These are phyloP conservation scores for Beauveria australis DNA, from an alignment of 2,329 filamentous ascomycete genomes.

Conservation along the genomic window DNA sequence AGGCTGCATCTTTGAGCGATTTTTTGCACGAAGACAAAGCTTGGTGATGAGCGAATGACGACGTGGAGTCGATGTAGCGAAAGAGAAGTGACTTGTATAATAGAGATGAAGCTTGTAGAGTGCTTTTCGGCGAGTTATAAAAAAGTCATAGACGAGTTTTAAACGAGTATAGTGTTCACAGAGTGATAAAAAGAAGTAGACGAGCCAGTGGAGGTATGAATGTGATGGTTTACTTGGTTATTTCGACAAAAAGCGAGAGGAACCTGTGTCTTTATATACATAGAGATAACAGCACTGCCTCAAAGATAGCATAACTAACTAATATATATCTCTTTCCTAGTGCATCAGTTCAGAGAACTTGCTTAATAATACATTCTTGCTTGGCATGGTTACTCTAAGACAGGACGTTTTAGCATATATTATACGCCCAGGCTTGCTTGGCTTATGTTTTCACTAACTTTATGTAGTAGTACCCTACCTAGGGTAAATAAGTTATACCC, in stretches of 20 bases:
- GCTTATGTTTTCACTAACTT: background rate
- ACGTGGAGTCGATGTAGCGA: background rate
- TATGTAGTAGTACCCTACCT: background rate
- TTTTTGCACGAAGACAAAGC: background rate
- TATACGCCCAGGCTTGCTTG: background rate
- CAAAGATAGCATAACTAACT: background rate
- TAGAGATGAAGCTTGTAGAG: background rate
- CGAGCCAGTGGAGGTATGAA: background rate
- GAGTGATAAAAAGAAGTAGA: background rate
- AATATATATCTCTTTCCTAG: no score
- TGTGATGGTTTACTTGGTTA: background rate
- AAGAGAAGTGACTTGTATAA: background rate
- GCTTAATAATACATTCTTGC: background rate
- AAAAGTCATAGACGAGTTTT: background rate
- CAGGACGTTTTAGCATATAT: background rate
- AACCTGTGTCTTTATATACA: background rate
- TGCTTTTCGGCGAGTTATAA: background rate
- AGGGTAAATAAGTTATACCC: background rate
- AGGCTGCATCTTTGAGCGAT: background rate
- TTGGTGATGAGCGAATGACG: background rate
- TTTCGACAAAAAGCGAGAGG: background rate
- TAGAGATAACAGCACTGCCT: background rate
- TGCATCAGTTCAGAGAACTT: background rate
- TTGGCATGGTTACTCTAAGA: background rate
- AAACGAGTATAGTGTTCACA: background rate